A percentile compares a stretch with the other conserved stretches of the same genome.
These are phyloP conservation scores for Auriscalpium orientale DNA, from an alignment of 768 basidiomycete genomes.

Conservation along the genomic window DNA sequence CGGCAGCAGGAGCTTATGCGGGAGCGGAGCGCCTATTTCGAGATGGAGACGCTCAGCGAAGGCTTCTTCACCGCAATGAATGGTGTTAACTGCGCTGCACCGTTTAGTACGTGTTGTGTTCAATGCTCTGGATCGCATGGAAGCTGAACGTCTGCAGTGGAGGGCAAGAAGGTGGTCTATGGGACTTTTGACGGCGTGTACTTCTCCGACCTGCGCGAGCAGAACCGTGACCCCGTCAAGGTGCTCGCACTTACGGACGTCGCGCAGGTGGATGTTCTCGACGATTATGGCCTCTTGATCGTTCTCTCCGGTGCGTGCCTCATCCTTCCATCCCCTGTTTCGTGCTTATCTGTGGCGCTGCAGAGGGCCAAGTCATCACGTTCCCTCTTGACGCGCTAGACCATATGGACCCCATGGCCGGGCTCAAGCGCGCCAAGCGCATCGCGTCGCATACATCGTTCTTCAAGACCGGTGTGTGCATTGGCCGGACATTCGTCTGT, in stretches of 20 bases:
- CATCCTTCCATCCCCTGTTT: neutral
- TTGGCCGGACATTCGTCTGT: slow-evolving; percentile 88
- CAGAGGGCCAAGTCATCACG: slow-evolving; percentile 93
- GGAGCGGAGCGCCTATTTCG: slow-evolving; percentile 82
- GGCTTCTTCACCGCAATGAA: slow-evolving; percentile 82
- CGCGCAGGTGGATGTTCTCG: slow-evolving; percentile 90
- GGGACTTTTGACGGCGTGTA: slow-evolving; percentile 99
- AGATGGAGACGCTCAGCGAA: slow-evolving; percentile 76
- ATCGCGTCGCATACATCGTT: slow-evolving; percentile 96
- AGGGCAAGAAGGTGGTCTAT: slow-evolving; percentile 81
- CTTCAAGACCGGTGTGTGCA: slow-evolving; percentile 93
- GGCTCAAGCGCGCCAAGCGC: slow-evolving; percentile 88
- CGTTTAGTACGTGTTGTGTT: slow-evolving; percentile 58
- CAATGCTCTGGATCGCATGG: neutral
- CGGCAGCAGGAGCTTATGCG: slow-evolving; percentile 84
- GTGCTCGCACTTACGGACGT: slow-evolving; percentile 87
- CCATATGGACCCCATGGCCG: slow-evolving; percentile 81
- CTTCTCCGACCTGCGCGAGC: slow-evolving; percentile 77
- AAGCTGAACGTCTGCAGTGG: slow-evolving; percentile 37
- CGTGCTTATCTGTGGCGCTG: neutral
- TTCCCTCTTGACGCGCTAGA: slow-evolving; percentile 93
- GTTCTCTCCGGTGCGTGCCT: slow-evolving; percentile 83
- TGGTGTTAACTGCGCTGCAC: slow-evolving; percentile 88
- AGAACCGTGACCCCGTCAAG: slow-evolving; percentile 76
- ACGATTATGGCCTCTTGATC: slow-evolving; percentile 91